Evolutionary conservation across 345 rosid genomes (phyloP).

Genomic region (Boechera retrofracta): DNA sequence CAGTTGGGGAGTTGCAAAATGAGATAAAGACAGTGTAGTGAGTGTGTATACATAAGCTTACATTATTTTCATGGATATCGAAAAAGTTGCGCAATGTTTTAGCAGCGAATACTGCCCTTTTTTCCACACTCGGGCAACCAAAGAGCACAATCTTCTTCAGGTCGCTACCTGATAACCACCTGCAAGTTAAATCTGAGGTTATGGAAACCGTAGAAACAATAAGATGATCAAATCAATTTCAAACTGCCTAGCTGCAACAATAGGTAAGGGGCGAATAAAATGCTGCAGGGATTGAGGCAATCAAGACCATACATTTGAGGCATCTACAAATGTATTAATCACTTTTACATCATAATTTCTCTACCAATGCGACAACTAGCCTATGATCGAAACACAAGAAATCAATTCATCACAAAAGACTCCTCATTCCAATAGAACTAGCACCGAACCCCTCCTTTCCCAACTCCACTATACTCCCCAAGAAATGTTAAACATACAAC

Average conservation of each 20-base stretch:
- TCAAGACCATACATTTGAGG: slow-evolving; percentile 9
- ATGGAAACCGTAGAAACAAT: neutral
- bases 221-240: neutral
- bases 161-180: slow-evolving; percentile 82
- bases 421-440: neutral
- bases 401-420: slow-evolving; percentile 11
- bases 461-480: neutral
- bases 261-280: neutral
- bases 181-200: slow-evolving; percentile 46
- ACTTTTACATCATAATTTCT: neutral
- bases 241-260: slow-evolving; percentile 12
- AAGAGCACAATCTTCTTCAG: slow-evolving; percentile 65
- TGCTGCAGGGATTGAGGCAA: slow-evolving; percentile 12
- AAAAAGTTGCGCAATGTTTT: slow-evolving; percentile 73
- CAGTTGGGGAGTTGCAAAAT: neutral
- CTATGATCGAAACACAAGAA: neutral
- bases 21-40: slow-evolving; percentile 24
- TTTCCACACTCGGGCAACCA: slow-evolving; percentile 75
- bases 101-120: slow-evolving; percentile 60
- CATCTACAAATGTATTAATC: neutral
- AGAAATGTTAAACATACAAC: neutral
- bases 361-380: neutral
- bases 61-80: slow-evolving; percentile 66
- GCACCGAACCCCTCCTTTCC: neutral
- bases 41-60: slow-evolving; percentile 42